A percentile compares a stretch with the other conserved stretches of the same genome.
Conservation (phyloP, 2,329 filamentous ascomycete species). For the Paecilomyces sp. region DNA sequence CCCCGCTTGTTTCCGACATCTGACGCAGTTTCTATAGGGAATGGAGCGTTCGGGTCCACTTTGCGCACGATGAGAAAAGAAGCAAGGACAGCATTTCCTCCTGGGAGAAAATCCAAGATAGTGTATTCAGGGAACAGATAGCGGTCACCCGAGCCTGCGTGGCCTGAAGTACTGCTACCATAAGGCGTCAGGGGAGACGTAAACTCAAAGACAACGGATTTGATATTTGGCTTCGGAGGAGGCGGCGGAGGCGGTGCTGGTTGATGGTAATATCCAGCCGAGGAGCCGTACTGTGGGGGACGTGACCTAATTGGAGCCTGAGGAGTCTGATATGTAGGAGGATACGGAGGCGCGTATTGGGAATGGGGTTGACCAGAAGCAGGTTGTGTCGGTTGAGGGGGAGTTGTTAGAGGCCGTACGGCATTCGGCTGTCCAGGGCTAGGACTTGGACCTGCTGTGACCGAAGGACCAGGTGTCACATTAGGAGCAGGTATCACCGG, state of each 20-base stretch:
- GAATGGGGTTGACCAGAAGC: slow-evolving; percentile 16
- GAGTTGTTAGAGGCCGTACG: slow-evolving; percentile 13
- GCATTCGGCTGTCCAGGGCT: slow-evolving; percentile 14
- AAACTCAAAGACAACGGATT: slow-evolving; percentile 43
- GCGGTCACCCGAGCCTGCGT: slow-evolving; percentile 38
- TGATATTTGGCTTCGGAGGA: slow-evolving; percentile 34
- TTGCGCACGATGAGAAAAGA: slow-evolving; percentile 42
- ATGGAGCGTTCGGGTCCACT: slow-evolving; percentile 31
- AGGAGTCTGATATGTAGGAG: slow-evolving; percentile 22
- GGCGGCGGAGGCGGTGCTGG: slow-evolving; percentile 19
- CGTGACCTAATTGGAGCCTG: slow-evolving; percentile 30
- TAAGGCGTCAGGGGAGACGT: slow-evolving; percentile 34
- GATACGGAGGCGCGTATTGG: slow-evolving; percentile 22
- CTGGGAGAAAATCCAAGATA: slow-evolving; percentile 41
- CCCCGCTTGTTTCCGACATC: slow-evolving; percentile 21
- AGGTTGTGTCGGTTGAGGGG: slow-evolving; percentile 13
- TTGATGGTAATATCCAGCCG: slow-evolving; percentile 25
- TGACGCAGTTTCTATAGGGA: slow-evolving; percentile 26
- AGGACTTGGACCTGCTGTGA: slow-evolving; percentile 1
- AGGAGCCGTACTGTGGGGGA: slow-evolving; percentile 24
- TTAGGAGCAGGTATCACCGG: background rate
- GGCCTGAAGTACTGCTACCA: slow-evolving; percentile 32
- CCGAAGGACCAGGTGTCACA: background rate
- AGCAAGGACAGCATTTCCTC: slow-evolving; percentile 38
- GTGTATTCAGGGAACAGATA: slow-evolving; percentile 44